Base-by-base conservation (phyloP, 208 protist species). In the Acanthamoeba triangularis region DNA sequence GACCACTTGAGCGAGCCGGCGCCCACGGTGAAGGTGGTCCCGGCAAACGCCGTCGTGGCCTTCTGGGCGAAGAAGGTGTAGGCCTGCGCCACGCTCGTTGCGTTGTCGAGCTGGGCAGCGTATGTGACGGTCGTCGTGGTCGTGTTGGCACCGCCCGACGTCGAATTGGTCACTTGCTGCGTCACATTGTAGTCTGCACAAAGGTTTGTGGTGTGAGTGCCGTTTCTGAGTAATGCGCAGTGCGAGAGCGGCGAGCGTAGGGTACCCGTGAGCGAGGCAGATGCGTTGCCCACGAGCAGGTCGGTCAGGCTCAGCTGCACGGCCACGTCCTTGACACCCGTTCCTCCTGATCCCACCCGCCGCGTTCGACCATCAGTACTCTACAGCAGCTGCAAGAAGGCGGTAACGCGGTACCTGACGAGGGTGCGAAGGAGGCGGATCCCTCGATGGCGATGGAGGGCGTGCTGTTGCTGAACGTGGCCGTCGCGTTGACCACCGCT, bases 391-490 rank as follows among this genome's bases (percentile, higher is more conserved):
- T n/a, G n/a, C n/a, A n/a, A n/a, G n/a, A n/a, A n/a, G n/a, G n/a
- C n/a, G n/a, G n/a, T n/a, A n/a, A n/a, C n/a, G 18, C 14, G 14
- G 14, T 28, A 44, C 25, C 16, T 13, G 35, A 41, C 16, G 23
- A 44, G 0, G 7, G n/a, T n/a, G n/a, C n/a, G n/a, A n/a, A 6
- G 23, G 28, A 44, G 41, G 67, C 11, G 35, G 33, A 44, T 33
- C 67, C 67, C 7, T 6, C 14, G 67, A 76, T 11, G 30, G 67
- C 44, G 35, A 76, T n/a, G 30, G 67, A 76, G 16, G 67, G 67
- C 14, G 67, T 76, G 33, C 33, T 47, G 67, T 76, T 76, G 67
- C 67, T 76, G 67, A 76, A 76, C 10, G 67, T 47, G 33, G 67
- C 67, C 10, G 67, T 76, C 67, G 35, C 10, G 67, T 76, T 76